Percentiles rank a stretch among this genome's conserved stretches.
Conservation (phyloP, 2,329 filamentous ascomycete genomes). For the Gnomoniopsis sp. region DNA sequence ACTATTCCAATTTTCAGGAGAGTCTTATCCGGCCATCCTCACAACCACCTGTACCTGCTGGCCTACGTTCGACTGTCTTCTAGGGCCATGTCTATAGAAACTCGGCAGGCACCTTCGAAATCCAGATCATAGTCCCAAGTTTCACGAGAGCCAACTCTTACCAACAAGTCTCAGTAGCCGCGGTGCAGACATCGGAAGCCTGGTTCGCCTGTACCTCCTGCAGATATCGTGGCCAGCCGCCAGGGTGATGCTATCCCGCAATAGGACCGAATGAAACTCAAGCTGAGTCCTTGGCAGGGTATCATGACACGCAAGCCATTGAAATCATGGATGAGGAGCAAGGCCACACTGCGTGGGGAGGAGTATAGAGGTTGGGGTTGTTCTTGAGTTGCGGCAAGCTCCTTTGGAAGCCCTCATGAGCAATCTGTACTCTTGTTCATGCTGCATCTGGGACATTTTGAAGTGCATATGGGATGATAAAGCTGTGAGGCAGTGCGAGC, state of each 20-base stretch:
- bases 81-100: constrained; percentile 23
- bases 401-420: not conserved
- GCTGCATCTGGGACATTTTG: not conserved
- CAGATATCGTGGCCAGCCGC: constrained; percentile 18
- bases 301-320: constrained; percentile 19
- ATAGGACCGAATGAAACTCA: constrained; percentile 21
- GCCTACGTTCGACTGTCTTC: constrained; percentile 23
- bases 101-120: constrained; percentile 19
- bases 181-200: constrained; percentile 13
- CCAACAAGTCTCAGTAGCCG: constrained; percentile 19
- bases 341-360: constrained; percentile 24
- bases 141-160: constrained; percentile 23
- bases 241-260: constrained; percentile 20
- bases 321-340: constrained; percentile 25
- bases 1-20: constrained; percentile 19
- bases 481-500: constrained; percentile 21
- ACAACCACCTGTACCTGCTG: constrained; percentile 21
- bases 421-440: not conserved
- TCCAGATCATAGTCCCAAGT: constrained; percentile 21
- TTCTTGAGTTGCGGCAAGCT: not conserved
- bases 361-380: constrained; percentile 22
- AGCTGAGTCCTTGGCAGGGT: constrained; percentile 21
- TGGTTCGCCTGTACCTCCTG: constrained; percentile 21
- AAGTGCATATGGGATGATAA: constrained; percentile 21
- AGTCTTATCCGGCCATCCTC: constrained; percentile 15